These are phyloP conservation scores for Lenzites betulinus DNA, from an alignment of 768 basidiomycete species.

Conservation along the genomic window DNA sequence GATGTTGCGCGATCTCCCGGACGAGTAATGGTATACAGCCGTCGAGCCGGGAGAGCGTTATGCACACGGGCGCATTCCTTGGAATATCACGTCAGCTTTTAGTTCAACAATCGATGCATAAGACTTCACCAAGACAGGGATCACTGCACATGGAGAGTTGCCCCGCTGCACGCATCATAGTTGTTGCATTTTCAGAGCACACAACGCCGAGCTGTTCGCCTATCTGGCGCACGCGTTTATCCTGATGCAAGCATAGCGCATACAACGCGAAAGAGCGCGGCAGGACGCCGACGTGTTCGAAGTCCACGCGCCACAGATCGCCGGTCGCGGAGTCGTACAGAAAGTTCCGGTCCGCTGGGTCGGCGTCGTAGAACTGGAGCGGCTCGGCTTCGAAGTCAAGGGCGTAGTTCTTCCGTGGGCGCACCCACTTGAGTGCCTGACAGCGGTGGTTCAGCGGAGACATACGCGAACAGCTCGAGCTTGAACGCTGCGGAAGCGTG, in stretches of 20 bases:
- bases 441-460: background rate
- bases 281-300: background rate
- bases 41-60: too few relatives aligned
- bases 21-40: too few relatives aligned
- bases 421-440: background rate
- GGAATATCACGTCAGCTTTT: too few relatives aligned
- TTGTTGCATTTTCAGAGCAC: too few relatives aligned
- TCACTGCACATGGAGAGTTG: too few relatives aligned
- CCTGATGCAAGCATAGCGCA: background rate
- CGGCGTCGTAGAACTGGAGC: background rate
- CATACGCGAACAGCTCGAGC: background rate
- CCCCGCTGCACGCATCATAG: too few relatives aligned
- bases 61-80: too few relatives aligned
- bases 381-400: background rate
- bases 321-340: background rate
- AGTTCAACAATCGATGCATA: too few relatives aligned
- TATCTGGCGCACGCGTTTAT: too few relatives aligned
- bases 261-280: background rate
- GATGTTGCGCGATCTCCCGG: too few relatives aligned
- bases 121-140: too few relatives aligned
- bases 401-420: background rate
- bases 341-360: background rate
- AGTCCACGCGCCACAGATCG: background rate
- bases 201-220: too few relatives aligned
- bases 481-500: background rate